These are phyloP conservation scores for Cladochytrium replicatum DNA, from an alignment of 192 early-diverging fungal species.

Conservation along the genomic window DNA sequence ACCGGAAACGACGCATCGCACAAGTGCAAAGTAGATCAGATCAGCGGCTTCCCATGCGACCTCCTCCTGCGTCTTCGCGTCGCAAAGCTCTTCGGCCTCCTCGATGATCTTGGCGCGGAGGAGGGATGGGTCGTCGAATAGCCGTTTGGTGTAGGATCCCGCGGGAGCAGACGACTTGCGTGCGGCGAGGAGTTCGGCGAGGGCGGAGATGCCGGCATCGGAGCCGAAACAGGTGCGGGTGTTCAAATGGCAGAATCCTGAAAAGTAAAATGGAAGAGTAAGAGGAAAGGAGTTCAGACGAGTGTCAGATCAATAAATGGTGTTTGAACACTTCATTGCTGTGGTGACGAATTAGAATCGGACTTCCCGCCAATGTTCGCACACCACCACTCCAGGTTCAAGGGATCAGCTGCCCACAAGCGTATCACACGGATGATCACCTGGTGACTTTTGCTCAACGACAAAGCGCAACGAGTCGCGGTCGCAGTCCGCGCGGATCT, in stretches of 20 bases:
- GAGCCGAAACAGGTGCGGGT: conserved; percentile 87
- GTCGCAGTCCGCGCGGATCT: conserved; percentile 84
- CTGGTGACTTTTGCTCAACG: conserved; percentile 75
- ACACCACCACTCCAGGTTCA: too few relatives aligned
- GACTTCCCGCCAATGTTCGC: too few relatives aligned
- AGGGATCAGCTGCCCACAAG: too few relatives aligned
- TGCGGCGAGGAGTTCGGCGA: conserved; percentile 56
- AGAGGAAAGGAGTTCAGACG: too few relatives aligned
- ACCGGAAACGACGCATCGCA: conserved; percentile 71
- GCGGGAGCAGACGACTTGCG: conserved; percentile 65
- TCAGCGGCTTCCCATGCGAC: conserved; percentile 95
- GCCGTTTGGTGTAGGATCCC: conserved; percentile 81
- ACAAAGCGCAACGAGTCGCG: conserved; percentile 74
- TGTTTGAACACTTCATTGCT: too few relatives aligned
- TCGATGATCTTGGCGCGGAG: conserved; percentile 91
- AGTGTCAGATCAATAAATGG: too few relatives aligned
- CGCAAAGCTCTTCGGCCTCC: conserved; percentile 86
- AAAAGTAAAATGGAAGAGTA: too few relatives aligned
- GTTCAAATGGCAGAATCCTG: conserved; percentile 89
- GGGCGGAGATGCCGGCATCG: conserved; percentile 59
- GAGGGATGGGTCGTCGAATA: conserved; percentile 75
- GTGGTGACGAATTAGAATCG: too few relatives aligned
- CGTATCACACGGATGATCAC: too few relatives aligned
- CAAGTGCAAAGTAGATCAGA: conserved; percentile 89
- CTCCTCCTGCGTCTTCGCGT: conserved; percentile 61